Evolutionary conservation across 2,329 filamentous ascomycete genomes (phyloP), one percentile per base, ranked within the genome.

Genomic region (Beauveria rudraprayagi): DNA sequence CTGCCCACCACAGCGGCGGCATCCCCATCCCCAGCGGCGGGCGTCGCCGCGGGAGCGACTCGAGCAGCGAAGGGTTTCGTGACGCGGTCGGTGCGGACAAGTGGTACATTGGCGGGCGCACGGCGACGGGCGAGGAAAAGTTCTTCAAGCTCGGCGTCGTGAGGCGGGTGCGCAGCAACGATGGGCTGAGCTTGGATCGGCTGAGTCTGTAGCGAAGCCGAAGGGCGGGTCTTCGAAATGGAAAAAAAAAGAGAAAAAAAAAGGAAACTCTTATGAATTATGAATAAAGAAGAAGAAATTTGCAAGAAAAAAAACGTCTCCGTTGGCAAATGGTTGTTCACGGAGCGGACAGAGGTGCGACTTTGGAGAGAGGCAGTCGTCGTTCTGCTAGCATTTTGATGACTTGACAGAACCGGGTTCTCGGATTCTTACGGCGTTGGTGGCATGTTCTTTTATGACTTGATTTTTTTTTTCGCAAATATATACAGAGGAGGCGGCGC

Each of bases 141-240:
- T 92, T 91, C 75, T 92, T 92, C 73, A 91, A 91, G 76, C 76
- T 92, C 50, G 89, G 88, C 48, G 89, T 92, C 65, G 85, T 92
- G 54, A 83, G 86, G 70, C 77, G 88, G 60, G 85, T 90, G 61
- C 79, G 85, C 69, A 92, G 89, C 71, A 86, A 87, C 60, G 89
- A 92, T 70, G 81, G 89, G 47, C 72, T 92, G 67, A 92, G 89
- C 67, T 74, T 91, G 61, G 89, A 92, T 75, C 82, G 87, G 60
- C 73, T 92, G 72, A 92, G 89, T 69, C 78, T 92, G 75, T 92
- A 77, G 84, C 43, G 5, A 40, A 11, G n/a, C 26, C 16, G 9
- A 26, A n/a, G 4, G 17, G 5, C 10, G 1, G 24, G 5, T 17
- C 14, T 5, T 37, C 5, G 34, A 37, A 37, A 37, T 7, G 4